Conservation (phyloP, 768 basidiomycete species). For the Macrolepiota albuminosa region DNA sequence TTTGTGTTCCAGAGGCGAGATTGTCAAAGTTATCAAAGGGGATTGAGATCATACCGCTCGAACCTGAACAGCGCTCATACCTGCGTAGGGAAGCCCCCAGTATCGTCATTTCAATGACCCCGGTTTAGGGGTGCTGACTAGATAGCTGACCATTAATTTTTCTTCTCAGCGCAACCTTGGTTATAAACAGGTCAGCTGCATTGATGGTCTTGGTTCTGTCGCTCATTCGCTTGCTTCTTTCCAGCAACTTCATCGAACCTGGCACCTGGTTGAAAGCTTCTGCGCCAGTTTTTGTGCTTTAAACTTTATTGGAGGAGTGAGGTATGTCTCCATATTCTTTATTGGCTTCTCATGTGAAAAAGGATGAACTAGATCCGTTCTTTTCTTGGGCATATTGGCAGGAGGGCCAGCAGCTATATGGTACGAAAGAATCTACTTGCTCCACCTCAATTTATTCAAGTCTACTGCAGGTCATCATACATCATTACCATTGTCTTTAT, state of each 20-base stretch:
- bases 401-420: constrained; percentile 88
- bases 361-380: constrained; percentile 46
- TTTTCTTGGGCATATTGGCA: constrained; percentile 79
- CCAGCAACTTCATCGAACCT: constrained; percentile 83
- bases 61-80: constrained; percentile 98
- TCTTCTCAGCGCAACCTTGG: constrained; percentile 61
- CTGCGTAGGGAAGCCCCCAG: constrained; percentile 97
- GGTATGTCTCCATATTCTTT: constrained; percentile 37
- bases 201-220: background rate
- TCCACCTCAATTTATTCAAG: constrained; percentile 10
- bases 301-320: constrained; percentile 85
- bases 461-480: constrained; percentile 67
- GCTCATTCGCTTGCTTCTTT: constrained; percentile 10
- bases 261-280: constrained; percentile 81
- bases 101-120: constrained; percentile 41
- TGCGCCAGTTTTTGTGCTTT: constrained; percentile 86
- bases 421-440: constrained; percentile 29
- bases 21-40: constrained; percentile 33
- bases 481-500: constrained; percentile 80
- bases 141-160: constrained; percentile 44
- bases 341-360: background rate
- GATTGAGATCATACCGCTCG: constrained; percentile 97
- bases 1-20: constrained; percentile 18
- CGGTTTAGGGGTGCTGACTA: constrained; percentile 26
- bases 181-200: constrained; percentile 64